phyloP scores from a whole-genome alignment of 768 basidiomycete species.

The Lentinula boryana region DNA sequence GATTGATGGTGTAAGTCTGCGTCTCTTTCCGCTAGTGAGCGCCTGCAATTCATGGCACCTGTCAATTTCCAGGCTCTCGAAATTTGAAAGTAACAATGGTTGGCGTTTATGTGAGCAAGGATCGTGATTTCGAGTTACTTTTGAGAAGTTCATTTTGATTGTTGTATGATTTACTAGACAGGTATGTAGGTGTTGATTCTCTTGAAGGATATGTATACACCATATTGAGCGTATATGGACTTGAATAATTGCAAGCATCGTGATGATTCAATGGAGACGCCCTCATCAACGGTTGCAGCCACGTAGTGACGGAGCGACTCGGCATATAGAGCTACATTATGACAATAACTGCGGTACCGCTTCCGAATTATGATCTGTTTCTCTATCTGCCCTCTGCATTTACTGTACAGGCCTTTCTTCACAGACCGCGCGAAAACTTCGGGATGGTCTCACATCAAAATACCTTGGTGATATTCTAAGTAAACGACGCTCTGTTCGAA shows the following conservation, averaged over 20 bases:
- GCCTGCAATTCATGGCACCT: not conserved
- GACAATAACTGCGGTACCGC: not conserved
- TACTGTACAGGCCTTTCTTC: not conserved
- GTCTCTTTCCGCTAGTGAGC: not conserved
- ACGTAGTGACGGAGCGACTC: not conserved
- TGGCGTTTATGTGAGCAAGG: not conserved
- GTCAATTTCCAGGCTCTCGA: not conserved
- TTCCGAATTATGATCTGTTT: not conserved
- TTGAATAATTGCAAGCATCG: not conserved
- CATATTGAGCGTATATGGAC: not conserved
- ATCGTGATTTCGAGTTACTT: not conserved
- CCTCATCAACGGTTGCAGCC: not conserved
- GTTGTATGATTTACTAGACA: not conserved
- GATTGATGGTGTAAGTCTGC: not conserved
- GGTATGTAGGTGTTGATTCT: not conserved
- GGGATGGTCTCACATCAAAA: not conserved
- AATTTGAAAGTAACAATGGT: not conserved
- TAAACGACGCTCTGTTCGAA: constrained; percentile 7
- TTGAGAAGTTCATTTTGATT: not conserved
- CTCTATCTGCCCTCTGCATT: not conserved
- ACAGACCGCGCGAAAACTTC: not conserved
- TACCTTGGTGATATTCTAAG: not conserved
- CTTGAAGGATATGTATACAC: not conserved
- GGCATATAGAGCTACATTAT: not conserved
- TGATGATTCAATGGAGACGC: not conserved